phyloP scores from a whole-genome alignment of 2,329 filamentous ascomycete genomes.

The Sclerotinia glacialis region DNA sequence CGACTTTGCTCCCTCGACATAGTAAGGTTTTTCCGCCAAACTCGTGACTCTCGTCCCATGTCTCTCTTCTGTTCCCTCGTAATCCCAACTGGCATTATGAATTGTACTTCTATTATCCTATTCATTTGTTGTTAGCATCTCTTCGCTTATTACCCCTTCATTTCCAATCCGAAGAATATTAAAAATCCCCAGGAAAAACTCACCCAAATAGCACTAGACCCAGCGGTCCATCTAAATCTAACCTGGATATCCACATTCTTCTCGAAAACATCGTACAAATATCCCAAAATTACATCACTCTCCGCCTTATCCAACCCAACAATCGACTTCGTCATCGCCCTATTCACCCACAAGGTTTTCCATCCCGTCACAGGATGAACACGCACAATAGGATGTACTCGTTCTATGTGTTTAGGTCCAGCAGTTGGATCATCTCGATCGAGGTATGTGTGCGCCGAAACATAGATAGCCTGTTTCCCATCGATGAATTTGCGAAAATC shows the following conservation, averaged over 20 bases:
- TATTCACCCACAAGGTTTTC: conserved; percentile 72
- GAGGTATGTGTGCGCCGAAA: conserved; percentile 64
- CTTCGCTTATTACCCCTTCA: background rate
- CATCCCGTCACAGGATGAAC: conserved; percentile 71
- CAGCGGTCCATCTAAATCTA: conserved; percentile 67
- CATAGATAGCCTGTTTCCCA: conserved; percentile 62
- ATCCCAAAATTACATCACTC: conserved; percentile 64
- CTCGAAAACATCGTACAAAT: conserved; percentile 67
- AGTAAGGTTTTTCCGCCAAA: conserved; percentile 69
- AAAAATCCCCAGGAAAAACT: background rate
- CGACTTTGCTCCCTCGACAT: conserved; percentile 61
- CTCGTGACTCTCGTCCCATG: conserved; percentile 71
- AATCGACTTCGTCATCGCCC: conserved; percentile 65
- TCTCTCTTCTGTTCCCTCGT: conserved; percentile 62
- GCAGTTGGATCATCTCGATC: conserved; percentile 59
- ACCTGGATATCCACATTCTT: conserved; percentile 67
- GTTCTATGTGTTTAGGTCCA: conserved; percentile 65
- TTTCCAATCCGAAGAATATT: too few relatives aligned
- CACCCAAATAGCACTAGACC: conserved; percentile 63
- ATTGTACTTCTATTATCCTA: conserved; percentile 68
- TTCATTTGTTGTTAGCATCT: background rate
- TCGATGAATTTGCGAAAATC: conserved; percentile 69
- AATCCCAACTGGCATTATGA: conserved; percentile 73
- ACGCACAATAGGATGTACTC: conserved; percentile 65
- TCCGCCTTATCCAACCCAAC: conserved; percentile 67